These are phyloP conservation scores for Delonix regia DNA, from an alignment of 306 rosid genomes.

Conservation along the genomic window DNA sequence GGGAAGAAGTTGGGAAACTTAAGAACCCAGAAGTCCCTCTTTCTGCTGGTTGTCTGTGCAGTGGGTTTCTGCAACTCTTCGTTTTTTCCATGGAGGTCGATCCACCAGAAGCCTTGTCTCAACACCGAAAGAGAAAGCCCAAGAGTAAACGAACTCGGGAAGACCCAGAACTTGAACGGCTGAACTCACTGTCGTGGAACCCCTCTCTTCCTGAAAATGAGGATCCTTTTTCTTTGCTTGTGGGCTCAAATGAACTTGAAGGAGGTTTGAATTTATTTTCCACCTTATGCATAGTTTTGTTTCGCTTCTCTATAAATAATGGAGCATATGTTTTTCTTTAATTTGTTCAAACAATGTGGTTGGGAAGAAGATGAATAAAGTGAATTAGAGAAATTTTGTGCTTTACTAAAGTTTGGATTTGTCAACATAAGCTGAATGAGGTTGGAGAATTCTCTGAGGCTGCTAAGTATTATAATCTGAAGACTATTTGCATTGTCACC, in stretches of 20 bases:
- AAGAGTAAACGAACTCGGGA: conserved; percentile 48
- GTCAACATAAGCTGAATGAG: background rate
- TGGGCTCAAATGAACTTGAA: conserved; percentile 78
- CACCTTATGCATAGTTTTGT: background rate
- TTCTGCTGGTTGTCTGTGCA: background rate
- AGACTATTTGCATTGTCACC: background rate
- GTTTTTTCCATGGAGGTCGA: conserved; percentile 42
- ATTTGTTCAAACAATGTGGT: background rate
- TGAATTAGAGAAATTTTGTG: background rate
- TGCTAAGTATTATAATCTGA: background rate
- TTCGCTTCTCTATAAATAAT: background rate
- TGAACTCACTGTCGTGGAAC: conserved; percentile 76
- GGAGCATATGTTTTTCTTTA: background rate
- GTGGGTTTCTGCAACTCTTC: background rate
- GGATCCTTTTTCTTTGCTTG: conserved; percentile 51
- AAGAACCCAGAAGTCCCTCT: background rate
- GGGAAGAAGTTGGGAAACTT: background rate
- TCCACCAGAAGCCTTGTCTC: conserved; percentile 4
- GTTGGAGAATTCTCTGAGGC: background rate
- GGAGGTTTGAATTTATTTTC: conserved; percentile 61
- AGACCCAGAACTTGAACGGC: conserved; percentile 59
- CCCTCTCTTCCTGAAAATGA: conserved; percentile 54
- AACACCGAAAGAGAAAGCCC: conserved; percentile 33
- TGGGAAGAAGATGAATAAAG: background rate
- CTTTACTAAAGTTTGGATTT: background rate